phyloP scores from a whole-genome alignment of 768 basidiomycete genomes.

The Suillus cothurnatus region DNA sequence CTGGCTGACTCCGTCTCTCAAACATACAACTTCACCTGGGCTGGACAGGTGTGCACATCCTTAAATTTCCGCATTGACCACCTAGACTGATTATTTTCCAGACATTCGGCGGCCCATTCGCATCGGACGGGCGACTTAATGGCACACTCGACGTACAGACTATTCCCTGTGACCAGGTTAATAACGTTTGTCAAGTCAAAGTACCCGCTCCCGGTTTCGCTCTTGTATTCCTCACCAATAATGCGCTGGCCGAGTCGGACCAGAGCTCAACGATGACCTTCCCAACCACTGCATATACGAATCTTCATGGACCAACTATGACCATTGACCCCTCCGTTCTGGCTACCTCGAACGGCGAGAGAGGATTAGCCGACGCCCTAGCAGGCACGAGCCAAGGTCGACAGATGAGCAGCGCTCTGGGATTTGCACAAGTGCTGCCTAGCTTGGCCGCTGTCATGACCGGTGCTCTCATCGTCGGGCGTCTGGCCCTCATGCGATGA shows the following conservation, averaged over 20 bases:
- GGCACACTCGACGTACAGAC: constrained; percentile 58
- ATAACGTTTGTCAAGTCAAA: constrained; percentile 57
- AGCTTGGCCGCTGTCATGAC: constrained; percentile 15
- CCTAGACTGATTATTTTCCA: constrained; percentile 23
- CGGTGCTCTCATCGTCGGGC: constrained; percentile 18
- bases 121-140: constrained; percentile 67
- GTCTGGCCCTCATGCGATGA: constrained; percentile 9
- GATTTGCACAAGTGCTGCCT: constrained; percentile 16
- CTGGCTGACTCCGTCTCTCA: constrained; percentile 56
- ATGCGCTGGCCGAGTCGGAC: constrained; percentile 38
- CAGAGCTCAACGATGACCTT: constrained; percentile 47
- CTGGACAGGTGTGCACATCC: constrained; percentile 56
- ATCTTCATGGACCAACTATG: constrained; percentile 48
- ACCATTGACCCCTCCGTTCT: constrained; percentile 57
- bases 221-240: constrained; percentile 65
- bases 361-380: constrained; percentile 29
- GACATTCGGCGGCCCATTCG: constrained; percentile 63
- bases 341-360: constrained; percentile 65
- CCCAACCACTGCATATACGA: constrained; percentile 59
- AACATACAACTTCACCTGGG: constrained; percentile 75
- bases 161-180: constrained; percentile 56
- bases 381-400: constrained; percentile 14
- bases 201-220: constrained; percentile 76
- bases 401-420: constrained; percentile 1
- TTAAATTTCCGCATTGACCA: neutral